Evolutionary conservation across 169 alveolate genomes (phyloP).

Genomic region (Plasmodium gaboni): DNA sequence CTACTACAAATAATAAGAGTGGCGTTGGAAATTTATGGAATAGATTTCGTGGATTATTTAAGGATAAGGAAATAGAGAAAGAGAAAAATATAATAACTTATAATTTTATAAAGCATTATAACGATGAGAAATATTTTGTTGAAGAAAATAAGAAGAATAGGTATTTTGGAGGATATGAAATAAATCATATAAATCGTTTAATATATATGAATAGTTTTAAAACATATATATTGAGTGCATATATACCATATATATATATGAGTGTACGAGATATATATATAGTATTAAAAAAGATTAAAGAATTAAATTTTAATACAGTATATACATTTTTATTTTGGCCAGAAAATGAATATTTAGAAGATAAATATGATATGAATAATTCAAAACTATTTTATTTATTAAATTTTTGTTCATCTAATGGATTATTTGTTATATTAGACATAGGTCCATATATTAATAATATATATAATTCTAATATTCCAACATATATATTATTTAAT

Average conservation of each 20-base stretch:
- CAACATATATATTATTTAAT: slow-evolving; percentile 64
- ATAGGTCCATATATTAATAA: slow-evolving; percentile 74
- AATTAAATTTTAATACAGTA: slow-evolving; percentile 75
- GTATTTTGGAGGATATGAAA: slow-evolving; percentile 26
- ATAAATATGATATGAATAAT: slow-evolving; percentile 42
- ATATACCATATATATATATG: slow-evolving; percentile 74
- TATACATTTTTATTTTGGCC: slow-evolving; percentile 76
- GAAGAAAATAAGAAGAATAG: slow-evolving; percentile 5
- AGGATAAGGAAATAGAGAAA: slow-evolving; percentile 15
- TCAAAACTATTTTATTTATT: slow-evolving; percentile 65
- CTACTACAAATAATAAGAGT: slow-evolving; percentile 22
- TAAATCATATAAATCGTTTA: slow-evolving; percentile 55
- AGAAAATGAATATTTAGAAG: slow-evolving; percentile 76
- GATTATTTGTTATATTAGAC: slow-evolving; percentile 63
- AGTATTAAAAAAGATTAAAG: slow-evolving; percentile 66
- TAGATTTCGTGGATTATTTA: slow-evolving; percentile 19
- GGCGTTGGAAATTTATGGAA: background rate
- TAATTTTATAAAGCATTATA: slow-evolving; percentile 34
- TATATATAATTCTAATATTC: slow-evolving; percentile 67
- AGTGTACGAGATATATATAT: slow-evolving; percentile 72
- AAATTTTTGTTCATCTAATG: slow-evolving; percentile 76
- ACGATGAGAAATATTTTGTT: background rate
- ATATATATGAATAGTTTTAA: slow-evolving; percentile 54
- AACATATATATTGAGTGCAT: slow-evolving; percentile 72
- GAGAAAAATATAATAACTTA: slow-evolving; percentile 58